A percentile compares a stretch with the other conserved stretches of the same genome.
phyloP scores from a whole-genome alignment of 2,329 filamentous ascomycete genomes.

The Stagonosporopsis rhizophila region DNA sequence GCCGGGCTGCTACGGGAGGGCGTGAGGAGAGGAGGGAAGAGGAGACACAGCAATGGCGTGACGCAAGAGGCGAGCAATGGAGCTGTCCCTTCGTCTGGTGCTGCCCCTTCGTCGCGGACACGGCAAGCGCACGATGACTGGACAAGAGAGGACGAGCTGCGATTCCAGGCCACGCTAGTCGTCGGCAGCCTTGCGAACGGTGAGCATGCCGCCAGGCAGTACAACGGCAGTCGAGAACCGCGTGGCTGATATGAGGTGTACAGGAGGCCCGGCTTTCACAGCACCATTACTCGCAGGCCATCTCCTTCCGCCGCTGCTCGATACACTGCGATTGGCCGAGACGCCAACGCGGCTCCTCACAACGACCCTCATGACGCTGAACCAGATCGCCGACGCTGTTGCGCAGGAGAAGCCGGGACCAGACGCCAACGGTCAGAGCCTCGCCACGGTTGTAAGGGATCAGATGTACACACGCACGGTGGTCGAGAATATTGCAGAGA shows the following conservation, averaged over 20 bases:
- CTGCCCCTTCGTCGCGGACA: background rate
- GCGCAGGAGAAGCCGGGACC: conserved; percentile 61
- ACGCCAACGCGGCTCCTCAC: conserved; percentile 72
- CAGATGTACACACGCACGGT: conserved; percentile 68
- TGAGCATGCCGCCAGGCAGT: conserved; percentile 50
- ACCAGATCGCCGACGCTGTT: conserved; percentile 72
- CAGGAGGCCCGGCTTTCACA: conserved; percentile 82
- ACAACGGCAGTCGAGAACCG: background rate
- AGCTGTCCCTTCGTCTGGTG: background rate
- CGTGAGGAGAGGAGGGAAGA: conserved; percentile 55
- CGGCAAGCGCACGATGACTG: conserved; percentile 43
- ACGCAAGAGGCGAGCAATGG: conserved; percentile 11
- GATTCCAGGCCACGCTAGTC: conserved; percentile 83
- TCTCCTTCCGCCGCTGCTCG: conserved; percentile 73
- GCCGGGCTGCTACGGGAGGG: conserved; percentile 59
- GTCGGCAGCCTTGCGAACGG: conserved; percentile 85
- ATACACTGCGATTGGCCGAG: conserved; percentile 70
- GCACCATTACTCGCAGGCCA: conserved; percentile 73
- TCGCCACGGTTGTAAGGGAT: conserved; percentile 38
- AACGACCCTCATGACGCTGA: conserved; percentile 76
- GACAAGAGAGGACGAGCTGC: conserved; percentile 70
- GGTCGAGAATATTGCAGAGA: conserved; percentile 68
- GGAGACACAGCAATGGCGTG: conserved; percentile 51
- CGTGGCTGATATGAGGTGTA: conserved; percentile 27
- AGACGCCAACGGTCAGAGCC: conserved; percentile 57